A percentile compares a stretch with the other conserved stretches of the same genome.
These are phyloP conservation scores for Penicillium brasilianum DNA, from an alignment of 2,329 filamentous ascomycete species.

Conservation along the genomic window DNA sequence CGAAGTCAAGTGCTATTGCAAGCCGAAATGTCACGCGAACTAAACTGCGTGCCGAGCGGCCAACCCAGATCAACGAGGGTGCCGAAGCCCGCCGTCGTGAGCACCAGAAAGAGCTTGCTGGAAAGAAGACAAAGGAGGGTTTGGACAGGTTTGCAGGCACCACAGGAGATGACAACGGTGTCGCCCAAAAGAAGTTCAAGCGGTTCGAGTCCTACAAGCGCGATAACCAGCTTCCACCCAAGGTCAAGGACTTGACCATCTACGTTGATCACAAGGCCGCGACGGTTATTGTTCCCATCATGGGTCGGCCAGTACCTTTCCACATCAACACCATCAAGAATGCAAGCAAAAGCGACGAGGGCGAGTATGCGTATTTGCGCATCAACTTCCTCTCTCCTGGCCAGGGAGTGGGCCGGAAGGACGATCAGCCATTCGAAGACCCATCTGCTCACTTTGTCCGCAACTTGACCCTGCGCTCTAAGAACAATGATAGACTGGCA, in stretches of 20 bases:
- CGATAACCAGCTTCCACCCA: conserved; percentile 87
- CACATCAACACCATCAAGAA: conserved; percentile 99
- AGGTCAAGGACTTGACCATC: conserved; percentile 83
- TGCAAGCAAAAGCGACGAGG: conserved; percentile 95
- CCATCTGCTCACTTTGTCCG: conserved; percentile 93
- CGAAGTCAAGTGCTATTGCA: conserved; percentile 81
- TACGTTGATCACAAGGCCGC: conserved; percentile 88
- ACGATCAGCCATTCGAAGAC: conserved; percentile 97
- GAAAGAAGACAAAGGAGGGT: conserved; percentile 89
- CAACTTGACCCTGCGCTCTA: conserved; percentile 92
- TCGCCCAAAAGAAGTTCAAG: conserved; percentile 98
- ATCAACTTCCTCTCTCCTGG: conserved; percentile 98
- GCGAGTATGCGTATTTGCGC: conserved; percentile 88
- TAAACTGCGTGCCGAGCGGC: conserved; percentile 85
- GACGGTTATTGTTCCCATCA: conserved; percentile 91
- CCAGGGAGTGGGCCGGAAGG: conserved; percentile 94
- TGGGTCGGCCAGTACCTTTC: conserved; percentile 96
- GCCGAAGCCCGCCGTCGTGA: conserved; percentile 84
- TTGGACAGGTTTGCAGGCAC: conserved; percentile 84
- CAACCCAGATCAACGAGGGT: conserved; percentile 86
- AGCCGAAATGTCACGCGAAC: conserved; percentile 96
- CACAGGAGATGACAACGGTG: conserved; percentile 81
- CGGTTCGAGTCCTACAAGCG: conserved; percentile 99
- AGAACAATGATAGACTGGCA: conserved; percentile 84
- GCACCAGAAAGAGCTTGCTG: conserved; percentile 87